These are phyloP conservation scores for Neurospora hispaniola DNA, from an alignment of 495 filamentous ascomycete species.

Conservation along the genomic window DNA sequence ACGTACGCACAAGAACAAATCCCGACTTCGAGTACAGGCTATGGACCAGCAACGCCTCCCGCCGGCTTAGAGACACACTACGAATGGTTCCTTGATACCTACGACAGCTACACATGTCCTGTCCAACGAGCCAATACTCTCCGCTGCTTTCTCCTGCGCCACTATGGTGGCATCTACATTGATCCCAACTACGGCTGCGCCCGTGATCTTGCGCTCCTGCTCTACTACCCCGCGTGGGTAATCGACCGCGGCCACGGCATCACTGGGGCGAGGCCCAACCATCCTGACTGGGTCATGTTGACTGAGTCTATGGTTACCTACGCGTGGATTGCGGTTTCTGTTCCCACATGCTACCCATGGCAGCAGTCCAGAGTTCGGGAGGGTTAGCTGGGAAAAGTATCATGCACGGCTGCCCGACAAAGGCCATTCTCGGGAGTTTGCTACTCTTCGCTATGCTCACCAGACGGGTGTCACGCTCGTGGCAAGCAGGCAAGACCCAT, in stretches of 20 bases:
- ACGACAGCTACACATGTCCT: slow-evolving; percentile 64
- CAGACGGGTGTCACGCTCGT: not conserved
- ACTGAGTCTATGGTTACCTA: slow-evolving; percentile 58
- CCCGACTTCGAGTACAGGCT: slow-evolving; percentile 75
- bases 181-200: slow-evolving; percentile 81
- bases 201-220: slow-evolving; percentile 66
- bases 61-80: slow-evolving; percentile 66
- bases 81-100: slow-evolving; percentile 75
- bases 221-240: slow-evolving; percentile 72
- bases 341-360: slow-evolving; percentile 80
- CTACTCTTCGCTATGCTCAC: too few relatives aligned
- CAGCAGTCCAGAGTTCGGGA: slow-evolving; percentile 72
- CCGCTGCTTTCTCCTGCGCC: slow-evolving; percentile 70
- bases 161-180: slow-evolving; percentile 79
- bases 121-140: slow-evolving; percentile 81
- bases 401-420: slow-evolving; percentile 2
- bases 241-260: slow-evolving; percentile 67
- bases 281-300: slow-evolving; percentile 69
- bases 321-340: slow-evolving; percentile 64
- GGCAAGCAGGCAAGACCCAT: not conserved
- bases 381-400: slow-evolving; percentile 71
- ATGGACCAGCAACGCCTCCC: slow-evolving; percentile 68
- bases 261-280: slow-evolving; percentile 67
- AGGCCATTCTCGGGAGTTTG: not conserved
- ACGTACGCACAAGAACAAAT: slow-evolving; percentile 62